Evolutionary conservation across 2,329 filamentous ascomycete species (phyloP), one percentile per base, ranked within the genome.

Genomic region (Bipolaris cookei): DNA sequence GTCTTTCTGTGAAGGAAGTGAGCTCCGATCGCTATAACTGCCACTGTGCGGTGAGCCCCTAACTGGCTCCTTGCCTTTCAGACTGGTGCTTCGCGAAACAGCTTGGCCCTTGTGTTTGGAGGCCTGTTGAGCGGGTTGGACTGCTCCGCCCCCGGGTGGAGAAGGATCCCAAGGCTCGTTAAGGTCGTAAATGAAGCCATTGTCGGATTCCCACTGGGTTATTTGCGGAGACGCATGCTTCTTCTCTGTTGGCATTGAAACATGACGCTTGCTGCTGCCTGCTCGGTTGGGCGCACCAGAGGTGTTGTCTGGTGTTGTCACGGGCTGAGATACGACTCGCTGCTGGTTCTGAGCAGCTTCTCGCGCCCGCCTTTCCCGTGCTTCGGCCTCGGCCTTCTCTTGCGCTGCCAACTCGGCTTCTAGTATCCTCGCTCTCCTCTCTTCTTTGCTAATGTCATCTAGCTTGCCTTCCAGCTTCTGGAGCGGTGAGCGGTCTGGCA

Each of bases 361-460:
- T 13, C 67, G 66, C 5, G 68, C 70, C 32, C 74, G 66, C 23
- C 72, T 68, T 41, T 69, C 72, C n/a, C 70, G 66, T 55, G 62
- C 65, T 38, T 74, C 72, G 8, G 78, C 75, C 35, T 82, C 82
- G 11, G 80, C 81, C 65, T 82, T 83, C 69, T 94, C 88, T 65
- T 88, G 85, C 16, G 88, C 85, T 41, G 86, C 84, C 65, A 87
- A 83, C 75, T 97, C 94, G 5, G 92, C 92, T 68, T 94, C 90
- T 72, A 92, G 86, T 4, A 94, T 87, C 44, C 91, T 85, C 7
- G 92, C 92, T 63, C 94, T 86, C 76, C 96, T 96, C 77, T 97
- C 93, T 78, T 97, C 93, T 76, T 97, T 98, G 75, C 90, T 97
- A 76, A 97, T 94, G 78, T 90, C 92, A 76, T 90, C 90, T 70